These are phyloP conservation scores for Coprinellus aureogranulatus DNA, from an alignment of 768 basidiomycete species.

Conservation along the genomic window DNA sequence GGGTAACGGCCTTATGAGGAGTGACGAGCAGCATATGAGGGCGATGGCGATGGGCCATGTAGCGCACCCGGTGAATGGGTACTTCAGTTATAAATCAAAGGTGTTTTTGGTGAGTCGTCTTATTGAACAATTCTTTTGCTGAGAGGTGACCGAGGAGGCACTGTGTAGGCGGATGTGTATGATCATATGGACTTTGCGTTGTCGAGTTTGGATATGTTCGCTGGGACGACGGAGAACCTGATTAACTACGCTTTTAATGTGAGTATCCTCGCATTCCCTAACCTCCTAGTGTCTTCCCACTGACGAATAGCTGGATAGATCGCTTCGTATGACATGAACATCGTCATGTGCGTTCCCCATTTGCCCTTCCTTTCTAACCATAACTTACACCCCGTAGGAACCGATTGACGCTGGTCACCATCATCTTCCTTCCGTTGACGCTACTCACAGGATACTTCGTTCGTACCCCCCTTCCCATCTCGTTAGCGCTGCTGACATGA, in stretches of 20 bases:
- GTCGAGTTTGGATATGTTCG: slow-evolving; percentile 65
- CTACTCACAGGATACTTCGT: slow-evolving; percentile 75
- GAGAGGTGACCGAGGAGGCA: not conserved
- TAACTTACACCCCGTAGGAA: slow-evolving; percentile 33
- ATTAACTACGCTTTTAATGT: slow-evolving; percentile 75
- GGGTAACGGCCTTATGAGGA: not conserved
- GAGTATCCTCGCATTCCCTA: slow-evolving; percentile 14
- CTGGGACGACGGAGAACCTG: slow-evolving; percentile 61
- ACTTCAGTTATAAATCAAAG: slow-evolving; percentile 62
- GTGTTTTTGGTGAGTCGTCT: slow-evolving; percentile 56
- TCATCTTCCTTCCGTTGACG: slow-evolving; percentile 69
- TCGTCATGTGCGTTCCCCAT: slow-evolving; percentile 47
- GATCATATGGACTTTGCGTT: slow-evolving; percentile 73
- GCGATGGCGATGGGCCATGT: slow-evolving; percentile 17
- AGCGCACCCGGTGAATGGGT: slow-evolving; percentile 35
- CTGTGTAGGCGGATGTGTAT: slow-evolving; percentile 57
- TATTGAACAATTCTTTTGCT: not conserved
- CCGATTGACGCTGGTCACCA: slow-evolving; percentile 62
- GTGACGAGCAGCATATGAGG: slow-evolving; percentile 10
- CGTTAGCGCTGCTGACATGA: not conserved
- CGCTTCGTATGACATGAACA: slow-evolving; percentile 66
- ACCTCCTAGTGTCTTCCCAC: not conserved
- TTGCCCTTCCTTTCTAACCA: not conserved
- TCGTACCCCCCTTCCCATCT: slow-evolving; percentile 20
- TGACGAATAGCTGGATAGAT: slow-evolving; percentile 34